These are phyloP conservation scores for Tanacetum coccineum DNA, from an alignment of 129 eudicot genomes.

Conservation along the genomic window DNA sequence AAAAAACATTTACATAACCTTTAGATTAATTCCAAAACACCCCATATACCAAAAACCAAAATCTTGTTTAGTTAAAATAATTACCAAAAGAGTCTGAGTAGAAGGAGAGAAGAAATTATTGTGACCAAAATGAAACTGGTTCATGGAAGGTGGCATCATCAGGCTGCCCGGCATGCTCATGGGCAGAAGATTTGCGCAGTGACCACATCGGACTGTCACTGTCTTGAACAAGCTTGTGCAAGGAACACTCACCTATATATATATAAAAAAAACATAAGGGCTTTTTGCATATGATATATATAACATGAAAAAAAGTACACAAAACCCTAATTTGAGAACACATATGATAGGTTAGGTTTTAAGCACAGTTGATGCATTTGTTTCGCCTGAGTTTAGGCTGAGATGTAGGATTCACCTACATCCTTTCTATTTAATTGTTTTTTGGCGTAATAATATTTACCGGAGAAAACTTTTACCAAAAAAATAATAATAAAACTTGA, in stretches of 20 bases:
- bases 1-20: not conserved
- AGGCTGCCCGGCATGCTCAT: conserved; percentile 58
- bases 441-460: no score
- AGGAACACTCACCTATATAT: conserved; percentile 72
- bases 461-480: no score
- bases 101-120: conserved; percentile 45
- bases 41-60: not conserved
- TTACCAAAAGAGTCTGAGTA: conserved; percentile 40
- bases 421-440: no score
- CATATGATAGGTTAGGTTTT: not conserved
- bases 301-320: not conserved
- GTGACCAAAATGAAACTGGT: conserved; percentile 46
- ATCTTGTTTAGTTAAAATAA: not conserved
- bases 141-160: conserved; percentile 39
- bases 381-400: no score
- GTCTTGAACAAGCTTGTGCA: conserved; percentile 78
- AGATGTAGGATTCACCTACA: no score
- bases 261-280: no score
- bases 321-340: conserved; percentile 31
- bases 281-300: not conserved
- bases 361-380: no score
- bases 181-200: conserved; percentile 64
- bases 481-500: no score
- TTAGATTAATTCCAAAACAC: not conserved
- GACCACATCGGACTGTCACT: conserved; percentile 79